Base-by-base conservation (phyloP, 1,284 basidiomycete species). In the Caloboletus firmus region DNA sequence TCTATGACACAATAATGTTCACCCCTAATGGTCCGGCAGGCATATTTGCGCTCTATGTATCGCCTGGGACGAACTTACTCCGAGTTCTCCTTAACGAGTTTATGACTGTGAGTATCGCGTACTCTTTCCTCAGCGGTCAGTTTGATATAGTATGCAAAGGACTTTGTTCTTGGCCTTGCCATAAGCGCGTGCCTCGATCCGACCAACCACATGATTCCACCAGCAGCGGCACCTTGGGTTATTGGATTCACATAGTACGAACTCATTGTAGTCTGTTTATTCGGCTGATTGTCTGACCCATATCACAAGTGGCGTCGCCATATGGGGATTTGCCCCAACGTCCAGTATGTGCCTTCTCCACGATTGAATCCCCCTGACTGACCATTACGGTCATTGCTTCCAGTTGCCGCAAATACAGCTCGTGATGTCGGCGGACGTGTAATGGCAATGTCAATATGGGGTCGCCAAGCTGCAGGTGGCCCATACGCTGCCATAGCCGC, bases 361-460 rank as follows among this genome's bases (percentile, higher is more conserved):
- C 13, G 37, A 42, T 36, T 20, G 34, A 5, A 43, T 28, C 18
- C 13, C 22, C 18, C 11, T 60, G 35, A 44, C 52, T 46, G 13
- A 51, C 34, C 26, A 45, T 5, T 49, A 45, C 7, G 13, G 40
- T 32, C 13, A 4, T 31, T 18, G 8, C n/a, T 6, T 47, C 6
- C 52, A 83, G 81, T 88, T 54, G 78, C 83, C 13, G 74, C 84
- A 18, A 89, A 89, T 65, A 70, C 83, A 2, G 85, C 86, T 31
- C 82, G 86, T 60, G 87, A 89, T 62, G 41, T 89, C 45, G 87
- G 86, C 18, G 83, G 76, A 3, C 79, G 85, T 17, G 59, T 88
- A 24, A 76, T 77, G 56, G 80, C 76, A 5, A 59, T 87, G 63
- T 75, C 81, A 0, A 76, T 87, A 44, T 88, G 81, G 77, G 85